Conservation (phyloP, 768 basidiomycete genomes). For the Paxillus ammoniavirescens region DNA sequence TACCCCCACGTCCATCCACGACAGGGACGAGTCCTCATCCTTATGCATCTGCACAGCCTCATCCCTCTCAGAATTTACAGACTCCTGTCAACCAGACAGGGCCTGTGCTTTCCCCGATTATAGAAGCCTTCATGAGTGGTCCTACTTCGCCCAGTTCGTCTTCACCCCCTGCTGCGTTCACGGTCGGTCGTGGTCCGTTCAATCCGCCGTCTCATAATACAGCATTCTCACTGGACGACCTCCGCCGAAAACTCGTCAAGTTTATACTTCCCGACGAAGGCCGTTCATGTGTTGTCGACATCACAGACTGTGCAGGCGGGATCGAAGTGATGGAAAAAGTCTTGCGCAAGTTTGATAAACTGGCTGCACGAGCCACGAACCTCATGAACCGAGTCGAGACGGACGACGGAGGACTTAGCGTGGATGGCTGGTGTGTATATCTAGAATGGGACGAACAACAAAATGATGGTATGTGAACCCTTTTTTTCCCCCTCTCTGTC, state of each 20-base stretch:
- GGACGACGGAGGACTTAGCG: conserved; percentile 71
- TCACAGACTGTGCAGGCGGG: conserved; percentile 76
- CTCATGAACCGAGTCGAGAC: conserved; percentile 57
- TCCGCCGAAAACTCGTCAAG: conserved; percentile 83
- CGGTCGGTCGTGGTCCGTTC: conserved; percentile 63
- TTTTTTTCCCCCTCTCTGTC: neutral
- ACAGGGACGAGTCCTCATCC: conserved; percentile 50
- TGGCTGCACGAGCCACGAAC: conserved; percentile 37
- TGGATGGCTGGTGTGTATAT: conserved; percentile 90
- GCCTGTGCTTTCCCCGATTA: conserved; percentile 67
- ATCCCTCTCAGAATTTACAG: conserved; percentile 40
- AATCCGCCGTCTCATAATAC: conserved; percentile 41
- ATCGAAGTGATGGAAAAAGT: conserved; percentile 87
- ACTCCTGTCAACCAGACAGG: conserved; percentile 30
- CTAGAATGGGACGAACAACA: conserved; percentile 56
- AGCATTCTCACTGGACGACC: conserved; percentile 66
- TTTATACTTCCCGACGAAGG: conserved; percentile 85
- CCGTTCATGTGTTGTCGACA: conserved; percentile 73
- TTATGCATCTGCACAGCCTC: conserved; percentile 55
- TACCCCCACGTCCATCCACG: conserved; percentile 43
- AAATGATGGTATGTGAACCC: conserved; percentile 47
- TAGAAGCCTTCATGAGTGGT: conserved; percentile 51
- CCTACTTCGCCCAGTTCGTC: conserved; percentile 37
- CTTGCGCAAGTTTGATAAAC: conserved; percentile 85
- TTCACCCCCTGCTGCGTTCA: conserved; percentile 46